Conservation (phyloP, 2,329 filamentous ascomycete species). For the Botrytis porri region DNA sequence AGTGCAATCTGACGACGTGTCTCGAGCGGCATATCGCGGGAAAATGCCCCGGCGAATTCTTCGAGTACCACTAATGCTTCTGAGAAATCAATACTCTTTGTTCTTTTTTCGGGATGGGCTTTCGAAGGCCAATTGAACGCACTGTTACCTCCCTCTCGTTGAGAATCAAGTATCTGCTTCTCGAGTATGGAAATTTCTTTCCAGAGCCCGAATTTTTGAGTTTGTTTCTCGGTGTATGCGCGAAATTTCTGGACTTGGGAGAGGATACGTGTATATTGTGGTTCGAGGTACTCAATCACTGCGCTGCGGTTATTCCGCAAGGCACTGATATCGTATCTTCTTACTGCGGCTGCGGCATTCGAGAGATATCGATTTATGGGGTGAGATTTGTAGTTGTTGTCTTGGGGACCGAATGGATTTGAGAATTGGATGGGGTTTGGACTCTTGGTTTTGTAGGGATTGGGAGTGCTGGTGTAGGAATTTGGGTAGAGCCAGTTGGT, state of each 20-base stretch:
- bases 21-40: conserved; percentile 11
- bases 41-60: conserved; percentile 12
- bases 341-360: background rate
- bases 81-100: background rate
- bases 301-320: background rate
- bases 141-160: too few species aligned
- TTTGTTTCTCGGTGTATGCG: conserved; percentile 7
- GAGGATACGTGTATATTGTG: conserved; percentile 15
- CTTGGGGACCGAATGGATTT: background rate
- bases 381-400: background rate
- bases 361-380: background rate
- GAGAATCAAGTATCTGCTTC: background rate
- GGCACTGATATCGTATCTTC: background rate
- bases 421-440: background rate
- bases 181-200: background rate
- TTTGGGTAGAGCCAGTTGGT: background rate
- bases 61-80: background rate
- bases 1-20: background rate
- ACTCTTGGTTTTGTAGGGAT: background rate
- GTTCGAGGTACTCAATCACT: conserved; percentile 13
- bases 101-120: background rate
- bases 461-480: background rate
- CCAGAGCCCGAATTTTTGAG: background rate
- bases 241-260: background rate
- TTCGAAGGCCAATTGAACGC: too few species aligned